phyloP scores from a whole-genome alignment of 805 yeast genomes.

The Pichia deserticola region DNA sequence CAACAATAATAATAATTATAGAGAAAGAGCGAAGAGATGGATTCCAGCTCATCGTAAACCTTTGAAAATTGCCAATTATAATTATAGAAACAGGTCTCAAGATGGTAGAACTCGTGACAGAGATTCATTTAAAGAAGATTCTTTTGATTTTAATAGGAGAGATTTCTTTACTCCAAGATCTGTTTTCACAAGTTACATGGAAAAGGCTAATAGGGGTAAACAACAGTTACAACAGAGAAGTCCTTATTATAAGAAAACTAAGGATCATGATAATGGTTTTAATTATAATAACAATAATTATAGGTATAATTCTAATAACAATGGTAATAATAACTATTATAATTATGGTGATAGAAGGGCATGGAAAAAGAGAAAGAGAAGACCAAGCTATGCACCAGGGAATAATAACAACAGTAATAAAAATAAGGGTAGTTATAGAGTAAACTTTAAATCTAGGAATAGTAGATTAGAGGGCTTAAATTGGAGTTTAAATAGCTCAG shows the following conservation, averaged over 20 bases:
- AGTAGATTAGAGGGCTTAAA: conserved; percentile 8
- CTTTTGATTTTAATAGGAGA: conserved; percentile 45
- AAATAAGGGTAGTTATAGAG: conserved; percentile 9
- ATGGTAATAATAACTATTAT: conserved; percentile 1
- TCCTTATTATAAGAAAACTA: conserved; percentile 5
- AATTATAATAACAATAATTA: conserved; percentile 6
- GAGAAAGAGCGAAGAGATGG: conserved; percentile 14
- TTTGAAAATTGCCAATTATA: conserved; percentile 22
- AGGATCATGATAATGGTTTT: neutral
- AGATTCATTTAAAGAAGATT: conserved; percentile 15
- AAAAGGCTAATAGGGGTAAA: conserved; percentile 38
- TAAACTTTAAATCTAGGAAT: conserved; percentile 11
- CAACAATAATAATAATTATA: conserved; percentile 1
- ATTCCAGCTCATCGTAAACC: conserved; percentile 22
- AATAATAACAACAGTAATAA: conserved; percentile 9
- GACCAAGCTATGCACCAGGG: conserved; percentile 15
- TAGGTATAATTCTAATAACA: conserved; percentile 5
- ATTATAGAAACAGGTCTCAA: conserved; percentile 15
- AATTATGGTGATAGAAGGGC: conserved; percentile 20
- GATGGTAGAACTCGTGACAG: conserved; percentile 15
- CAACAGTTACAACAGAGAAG: conserved; percentile 11
- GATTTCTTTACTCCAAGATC: conserved; percentile 78
- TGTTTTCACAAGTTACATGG: conserved; percentile 64
- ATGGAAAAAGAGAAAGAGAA: conserved; percentile 24
- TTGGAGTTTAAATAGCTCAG: neutral